Conservation (phyloP, 2,329 filamentous ascomycete species). For the Cladophialophora carrionii region DNA sequence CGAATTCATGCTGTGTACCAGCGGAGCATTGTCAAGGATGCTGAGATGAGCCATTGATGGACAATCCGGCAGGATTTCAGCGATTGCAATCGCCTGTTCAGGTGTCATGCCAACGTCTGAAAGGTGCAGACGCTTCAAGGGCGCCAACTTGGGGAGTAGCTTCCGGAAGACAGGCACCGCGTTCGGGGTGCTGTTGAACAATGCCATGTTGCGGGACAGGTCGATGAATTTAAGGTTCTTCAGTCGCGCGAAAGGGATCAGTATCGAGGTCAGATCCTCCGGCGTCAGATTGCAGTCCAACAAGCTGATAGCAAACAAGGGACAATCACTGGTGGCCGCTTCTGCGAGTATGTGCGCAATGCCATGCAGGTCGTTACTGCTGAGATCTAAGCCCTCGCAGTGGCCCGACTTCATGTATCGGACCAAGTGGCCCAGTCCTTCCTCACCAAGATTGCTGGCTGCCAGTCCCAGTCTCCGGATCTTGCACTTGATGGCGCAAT, state of each 20-base stretch:
- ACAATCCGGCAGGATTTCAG: conserved; percentile 86
- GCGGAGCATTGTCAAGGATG: conserved; percentile 76
- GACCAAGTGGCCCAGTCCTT: conserved; percentile 74
- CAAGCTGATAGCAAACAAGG: conserved; percentile 80
- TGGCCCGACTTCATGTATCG: conserved; percentile 74
- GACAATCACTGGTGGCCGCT: conserved; percentile 55
- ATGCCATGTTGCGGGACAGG: conserved; percentile 80
- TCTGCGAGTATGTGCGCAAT: conserved; percentile 54
- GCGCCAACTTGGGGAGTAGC: conserved; percentile 78
- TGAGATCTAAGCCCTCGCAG: conserved; percentile 86
- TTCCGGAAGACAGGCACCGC: conserved; percentile 75
- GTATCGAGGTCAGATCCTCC: conserved; percentile 70
- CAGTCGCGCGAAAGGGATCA: conserved; percentile 72
- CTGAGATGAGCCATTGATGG: conserved; percentile 81
- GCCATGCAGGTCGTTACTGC: conserved; percentile 72
- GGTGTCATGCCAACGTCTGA: conserved; percentile 80
- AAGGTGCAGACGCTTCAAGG: conserved; percentile 82
- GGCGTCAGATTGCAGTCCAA: conserved; percentile 82
- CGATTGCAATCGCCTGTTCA: conserved; percentile 86
- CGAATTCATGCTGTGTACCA: conserved; percentile 72
- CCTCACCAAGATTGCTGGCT: conserved; percentile 74
- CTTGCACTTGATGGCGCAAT: conserved; percentile 77
- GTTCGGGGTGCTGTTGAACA: conserved; percentile 75
- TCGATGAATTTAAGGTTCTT: conserved; percentile 84
- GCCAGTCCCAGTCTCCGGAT: conserved; percentile 80